Evolutionary conservation across 176 grass and related monocot genomes (phyloP).

Genomic region (Oryza glumipatula): DNA sequence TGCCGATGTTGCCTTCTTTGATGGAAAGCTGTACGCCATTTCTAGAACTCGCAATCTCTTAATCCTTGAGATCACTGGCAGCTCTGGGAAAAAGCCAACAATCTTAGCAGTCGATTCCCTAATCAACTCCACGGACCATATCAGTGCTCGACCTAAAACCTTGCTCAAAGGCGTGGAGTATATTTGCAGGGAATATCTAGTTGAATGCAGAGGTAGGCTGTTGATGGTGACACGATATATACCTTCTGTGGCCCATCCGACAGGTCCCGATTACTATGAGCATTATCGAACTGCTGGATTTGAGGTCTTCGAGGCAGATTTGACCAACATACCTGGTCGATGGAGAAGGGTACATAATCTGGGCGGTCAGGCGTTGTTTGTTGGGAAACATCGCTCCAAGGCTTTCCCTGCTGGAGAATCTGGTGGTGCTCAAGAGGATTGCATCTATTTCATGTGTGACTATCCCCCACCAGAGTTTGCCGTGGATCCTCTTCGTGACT

Average conservation of each 20-base stretch:
- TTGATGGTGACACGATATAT: neutral
- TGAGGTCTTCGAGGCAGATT: constrained; percentile 17
- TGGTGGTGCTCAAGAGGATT: neutral
- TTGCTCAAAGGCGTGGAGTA: neutral
- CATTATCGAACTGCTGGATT: neutral
- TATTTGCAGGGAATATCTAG: neutral
- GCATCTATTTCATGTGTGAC: constrained; percentile 33
- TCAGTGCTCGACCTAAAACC: neutral
- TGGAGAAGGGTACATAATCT: constrained; percentile 6
- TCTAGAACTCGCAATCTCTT: neutral
- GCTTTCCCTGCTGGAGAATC: neutral
- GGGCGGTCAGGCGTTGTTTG: constrained; percentile 25
- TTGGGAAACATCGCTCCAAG: constrained; percentile 34
- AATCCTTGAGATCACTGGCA: neutral
- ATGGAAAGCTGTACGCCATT: neutral
- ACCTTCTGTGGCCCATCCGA: neutral
- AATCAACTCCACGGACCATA: neutral
- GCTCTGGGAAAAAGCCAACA: neutral
- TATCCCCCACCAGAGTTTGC: neutral
- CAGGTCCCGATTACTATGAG: neutral
- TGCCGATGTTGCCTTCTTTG: neutral
- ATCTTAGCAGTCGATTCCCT: neutral
- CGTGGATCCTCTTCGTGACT: neutral
- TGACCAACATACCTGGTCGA: neutral
- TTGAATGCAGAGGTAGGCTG: neutral